Base-by-base conservation (phyloP, 768 basidiomycete species). In the Suillus paluster region DNA sequence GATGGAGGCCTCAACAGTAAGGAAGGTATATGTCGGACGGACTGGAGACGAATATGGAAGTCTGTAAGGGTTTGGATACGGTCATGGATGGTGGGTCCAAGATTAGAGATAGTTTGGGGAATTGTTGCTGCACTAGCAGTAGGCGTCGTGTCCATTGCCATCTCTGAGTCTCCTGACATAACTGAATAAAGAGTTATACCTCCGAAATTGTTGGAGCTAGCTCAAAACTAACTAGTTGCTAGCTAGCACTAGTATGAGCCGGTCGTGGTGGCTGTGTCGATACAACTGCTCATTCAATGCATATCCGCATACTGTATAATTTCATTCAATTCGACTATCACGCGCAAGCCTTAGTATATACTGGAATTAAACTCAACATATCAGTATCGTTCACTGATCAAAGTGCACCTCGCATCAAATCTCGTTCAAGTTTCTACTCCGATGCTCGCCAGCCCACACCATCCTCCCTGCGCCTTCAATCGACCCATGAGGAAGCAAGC, bases 21-120 rank as follows among this genome's bases (percentile, higher is more conserved):
- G 1, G 78, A 68, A 4, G 86, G 85, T 11, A 83, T 75, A 50
- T 80, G 78, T 12, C 85, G 80, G 8, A 86, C 63, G 0, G 74
- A 61, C 36, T 82, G 79, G 10, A 87, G 62, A 6, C 80, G 78
- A 53, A 64, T 74, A 48, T 82, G 79, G 21, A 86, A 68, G 38
- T 84, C 81, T 10, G 79, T 77, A 17, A 87, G 75, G 1, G 78
- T 71, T 59, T 83, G 76, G 25, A 87, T 80, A 65, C 81, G 81
- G 5, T 71, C 75, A 63, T 81, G 75, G 45, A 83, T 75, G 23
- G 64, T 78, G 36, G 69, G 66, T 33, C 56, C 41, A 15, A 58
- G 36, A 12, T 56, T 62, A 41, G 61, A 58, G 14, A 23, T 44
- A 33, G 57, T 46, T 52, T 63, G 60, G 39, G n/a, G 39, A 27